Conservation (phyloP, 495 filamentous ascomycete species). For the Penicillium robsamsonii region DNA sequence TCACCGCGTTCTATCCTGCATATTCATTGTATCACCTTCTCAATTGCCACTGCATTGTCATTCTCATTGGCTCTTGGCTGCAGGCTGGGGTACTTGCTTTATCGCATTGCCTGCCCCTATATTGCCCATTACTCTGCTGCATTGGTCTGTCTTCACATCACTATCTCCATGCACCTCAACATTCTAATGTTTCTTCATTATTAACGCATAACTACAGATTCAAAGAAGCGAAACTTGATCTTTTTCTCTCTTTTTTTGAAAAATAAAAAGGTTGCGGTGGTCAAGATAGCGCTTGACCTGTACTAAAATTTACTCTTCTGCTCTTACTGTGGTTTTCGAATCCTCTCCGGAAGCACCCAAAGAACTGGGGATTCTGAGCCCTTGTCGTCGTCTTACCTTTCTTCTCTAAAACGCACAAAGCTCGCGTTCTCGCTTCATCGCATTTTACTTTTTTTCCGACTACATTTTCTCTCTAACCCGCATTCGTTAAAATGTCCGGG, state of each 20-base stretch:
- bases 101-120: neutral
- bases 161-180: neutral
- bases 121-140: neutral
- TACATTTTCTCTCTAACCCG: neutral
- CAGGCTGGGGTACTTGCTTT: neutral
- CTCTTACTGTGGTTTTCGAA: no score
- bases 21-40: neutral
- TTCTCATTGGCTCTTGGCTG: neutral
- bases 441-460: neutral
- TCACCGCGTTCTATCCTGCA: neutral
- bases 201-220: neutral
- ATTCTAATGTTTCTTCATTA: neutral
- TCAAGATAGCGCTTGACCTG: neutral
- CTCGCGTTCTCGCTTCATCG: neutral
- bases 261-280: neutral
- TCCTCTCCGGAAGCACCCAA: neutral
- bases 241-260: neutral
- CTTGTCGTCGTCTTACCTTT: neutral
- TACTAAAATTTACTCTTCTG: neutral
- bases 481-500: constrained; percentile 11
- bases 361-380: neutral
- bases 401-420: neutral
- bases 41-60: neutral
- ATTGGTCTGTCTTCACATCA: neutral
- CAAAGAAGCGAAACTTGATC: neutral